Conservation (phyloP, 169 alveolate genomes). For the Plasmodium falciparum region DNA sequence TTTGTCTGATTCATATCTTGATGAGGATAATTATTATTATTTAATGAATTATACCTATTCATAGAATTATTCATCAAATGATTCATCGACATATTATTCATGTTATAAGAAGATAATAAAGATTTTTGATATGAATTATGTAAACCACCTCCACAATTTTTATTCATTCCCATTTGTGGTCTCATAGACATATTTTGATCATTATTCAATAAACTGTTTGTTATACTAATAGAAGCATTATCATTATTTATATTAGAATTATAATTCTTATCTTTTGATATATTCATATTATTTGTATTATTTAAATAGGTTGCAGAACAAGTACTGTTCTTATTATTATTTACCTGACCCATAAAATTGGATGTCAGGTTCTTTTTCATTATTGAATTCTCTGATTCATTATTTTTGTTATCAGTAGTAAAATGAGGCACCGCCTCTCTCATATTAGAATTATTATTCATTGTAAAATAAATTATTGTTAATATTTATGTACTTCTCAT, state of each 20-base stretch:
- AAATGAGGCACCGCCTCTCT: constrained; percentile 15
- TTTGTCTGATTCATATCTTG: constrained; percentile 56
- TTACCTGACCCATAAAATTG: constrained; percentile 32
- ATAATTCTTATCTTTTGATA: background rate
- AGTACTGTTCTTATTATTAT: background rate
- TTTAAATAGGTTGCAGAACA: constrained; percentile 4
- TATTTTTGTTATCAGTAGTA: background rate
- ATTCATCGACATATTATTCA: constrained; percentile 30
- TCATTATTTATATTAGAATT: background rate
- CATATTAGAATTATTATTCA: constrained; percentile 11
- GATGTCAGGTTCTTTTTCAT: constrained; percentile 7
- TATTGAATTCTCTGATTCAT: constrained; percentile 23
- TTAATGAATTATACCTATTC: constrained; percentile 49
- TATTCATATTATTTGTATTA: constrained; percentile 1
- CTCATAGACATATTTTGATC: constrained; percentile 50
- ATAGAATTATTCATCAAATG: constrained; percentile 5
- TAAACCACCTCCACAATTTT: constrained; percentile 30
- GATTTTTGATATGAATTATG: constrained; percentile 61
- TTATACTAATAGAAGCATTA: constrained; percentile 46
- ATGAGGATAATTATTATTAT: constrained; percentile 9
- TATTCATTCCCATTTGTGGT: constrained; percentile 44
- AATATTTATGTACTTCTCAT: constrained; percentile 6
- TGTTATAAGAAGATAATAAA: constrained; percentile 24
- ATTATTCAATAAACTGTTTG: constrained; percentile 49
- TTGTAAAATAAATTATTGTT: constrained; percentile 2